Conservation (phyloP, 495 filamentous ascomycete species). For the Umbilicaria muhlenbergii region DNA sequence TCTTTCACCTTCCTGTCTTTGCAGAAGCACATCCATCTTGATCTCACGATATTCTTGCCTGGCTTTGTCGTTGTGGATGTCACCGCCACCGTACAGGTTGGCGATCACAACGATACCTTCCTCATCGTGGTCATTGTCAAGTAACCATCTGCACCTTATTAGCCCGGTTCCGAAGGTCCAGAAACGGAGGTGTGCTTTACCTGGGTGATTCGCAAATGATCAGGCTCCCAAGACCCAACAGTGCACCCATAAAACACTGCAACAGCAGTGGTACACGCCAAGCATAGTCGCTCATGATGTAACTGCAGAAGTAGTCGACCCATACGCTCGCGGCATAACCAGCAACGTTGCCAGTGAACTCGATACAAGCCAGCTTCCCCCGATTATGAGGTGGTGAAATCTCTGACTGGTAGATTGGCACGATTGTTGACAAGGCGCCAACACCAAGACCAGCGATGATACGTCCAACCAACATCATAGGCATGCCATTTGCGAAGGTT, state of each 20-base stretch:
- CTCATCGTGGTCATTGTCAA: constrained; percentile 96
- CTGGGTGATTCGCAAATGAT: constrained; percentile 93
- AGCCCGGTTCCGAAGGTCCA: not conserved
- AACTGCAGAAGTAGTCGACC: constrained; percentile 96
- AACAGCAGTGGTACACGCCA: constrained; percentile 86
- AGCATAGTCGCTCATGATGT: constrained; percentile 66
- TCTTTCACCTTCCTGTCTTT: constrained; percentile 86
- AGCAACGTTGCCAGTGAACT: constrained; percentile 92
- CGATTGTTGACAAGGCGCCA: constrained; percentile 88
- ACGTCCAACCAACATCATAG: constrained; percentile 84
- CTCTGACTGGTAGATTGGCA: constrained; percentile 95
- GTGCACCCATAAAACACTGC: constrained; percentile 84
- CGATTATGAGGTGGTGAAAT: constrained; percentile 94
- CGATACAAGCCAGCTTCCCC: constrained; percentile 90
- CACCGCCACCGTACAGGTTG: constrained; percentile 88
- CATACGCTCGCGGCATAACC: constrained; percentile 94
- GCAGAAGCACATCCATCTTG: constrained; percentile 89
- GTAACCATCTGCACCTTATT: constrained; percentile 54
- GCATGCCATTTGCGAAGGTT: constrained; percentile 62
- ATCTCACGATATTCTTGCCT: constrained; percentile 94
- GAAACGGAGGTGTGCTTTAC: constrained; percentile 26
- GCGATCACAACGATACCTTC: constrained; percentile 97
- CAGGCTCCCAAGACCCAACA: constrained; percentile 72
- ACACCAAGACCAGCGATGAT: constrained; percentile 89
- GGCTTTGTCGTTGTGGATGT: constrained; percentile 81